Base-by-base conservation (phyloP, 2,329 filamentous ascomycete genomes). In the Cephalotrichum gorgonifer region DNA sequence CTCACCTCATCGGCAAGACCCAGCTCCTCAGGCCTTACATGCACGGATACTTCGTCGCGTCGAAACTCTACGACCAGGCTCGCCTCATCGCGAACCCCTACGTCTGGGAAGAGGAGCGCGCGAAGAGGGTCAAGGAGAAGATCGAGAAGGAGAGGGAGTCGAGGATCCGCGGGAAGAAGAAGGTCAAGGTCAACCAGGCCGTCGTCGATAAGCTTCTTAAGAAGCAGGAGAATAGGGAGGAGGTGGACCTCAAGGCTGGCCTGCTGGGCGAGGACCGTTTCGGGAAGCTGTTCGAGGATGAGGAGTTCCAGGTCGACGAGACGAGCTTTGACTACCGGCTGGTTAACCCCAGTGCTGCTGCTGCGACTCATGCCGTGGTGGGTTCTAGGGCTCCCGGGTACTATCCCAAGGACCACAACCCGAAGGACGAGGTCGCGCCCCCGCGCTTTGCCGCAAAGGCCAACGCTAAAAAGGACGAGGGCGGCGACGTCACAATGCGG, bases 21-120 rank as follows among this genome's bases (percentile, higher is more conserved):
- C 93, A 87, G 60, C 71, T 97, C 20, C 72, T 98, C 38, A 79
- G 91, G 42, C 93, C 93, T 41, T 98, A 98, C 63, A 98, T 98
- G 94, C 93, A 98, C 64, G 94, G 93, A 57, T 97, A 93, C 74
- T 98, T 98, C 69, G 90, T 98, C 44, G 88, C 87, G 31, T 91
- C 94, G 58, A 88, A 90, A 60, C 70, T 98, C 25, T 97, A 98
- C 64, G 94, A 98, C 62, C 90, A 98, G 64, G 93, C 93, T 17
- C 77, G 87, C 49, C 72, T 98, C 52, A 95, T 97, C 58, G 85
- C 86, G 45, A 95, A 97, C 66, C 93, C 93, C 0, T 94, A 94
- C 62, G 78, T 94, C 47, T 95, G 86, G 76, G 88, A 96, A 62
- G 88, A 97, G 60, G 88, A 97, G 65, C 79, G 89, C 50, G 83